phyloP scores from a whole-genome alignment of 306 rosid species.

The Pterocarpus santalinus region DNA sequence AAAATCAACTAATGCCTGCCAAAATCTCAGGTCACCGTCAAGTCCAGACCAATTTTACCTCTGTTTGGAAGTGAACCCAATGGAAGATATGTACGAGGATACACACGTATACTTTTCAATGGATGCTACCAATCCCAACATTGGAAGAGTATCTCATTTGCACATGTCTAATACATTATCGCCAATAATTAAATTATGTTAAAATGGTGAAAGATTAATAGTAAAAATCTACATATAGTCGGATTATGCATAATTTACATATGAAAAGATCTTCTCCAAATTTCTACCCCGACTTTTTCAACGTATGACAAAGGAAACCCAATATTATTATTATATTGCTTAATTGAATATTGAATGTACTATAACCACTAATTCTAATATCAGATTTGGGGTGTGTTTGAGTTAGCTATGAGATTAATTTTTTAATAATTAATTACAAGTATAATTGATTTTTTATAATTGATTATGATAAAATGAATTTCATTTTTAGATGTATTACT shows the following conservation, averaged over 20 bases:
- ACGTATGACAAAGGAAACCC: not conserved
- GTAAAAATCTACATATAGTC: too few species aligned
- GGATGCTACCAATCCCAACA: not conserved
- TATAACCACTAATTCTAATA: not conserved
- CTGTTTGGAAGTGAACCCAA: not conserved
- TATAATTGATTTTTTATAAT: too few species aligned
- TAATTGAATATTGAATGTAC: conserved; percentile 10
- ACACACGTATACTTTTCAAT: not conserved
- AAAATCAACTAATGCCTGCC: conserved; percentile 6
- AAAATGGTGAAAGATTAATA: too few species aligned
- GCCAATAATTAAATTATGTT: too few species aligned
- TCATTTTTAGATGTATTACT: too few species aligned
- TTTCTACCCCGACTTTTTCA: not conserved
- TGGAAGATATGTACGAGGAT: not conserved
- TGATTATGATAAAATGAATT: too few species aligned
- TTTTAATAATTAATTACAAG: too few species aligned
- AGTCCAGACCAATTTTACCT: not conserved
- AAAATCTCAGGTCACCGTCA: conserved; percentile 10
- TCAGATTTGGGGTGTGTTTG: not conserved
- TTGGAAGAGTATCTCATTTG: too few species aligned
- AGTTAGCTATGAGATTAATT: too few species aligned
- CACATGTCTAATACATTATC: too few species aligned
- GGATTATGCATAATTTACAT: too few species aligned
- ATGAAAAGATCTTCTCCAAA: too few species aligned
- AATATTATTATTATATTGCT: not conserved